Base-by-base conservation (phyloP, 2,329 filamentous ascomycete genomes). In the Fusarium illudens region DNA sequence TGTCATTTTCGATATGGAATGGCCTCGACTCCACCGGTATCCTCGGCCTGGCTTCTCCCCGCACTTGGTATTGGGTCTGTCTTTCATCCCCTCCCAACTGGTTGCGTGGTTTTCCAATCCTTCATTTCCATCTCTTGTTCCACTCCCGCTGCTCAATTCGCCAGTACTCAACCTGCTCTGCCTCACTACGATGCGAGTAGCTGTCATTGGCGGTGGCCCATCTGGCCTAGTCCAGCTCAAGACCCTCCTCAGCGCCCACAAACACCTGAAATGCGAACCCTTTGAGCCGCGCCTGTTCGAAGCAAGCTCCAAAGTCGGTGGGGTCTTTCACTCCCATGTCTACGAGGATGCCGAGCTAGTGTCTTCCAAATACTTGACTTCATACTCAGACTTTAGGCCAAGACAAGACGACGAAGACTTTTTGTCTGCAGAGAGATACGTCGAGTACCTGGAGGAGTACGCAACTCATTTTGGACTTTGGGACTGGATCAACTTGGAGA, bases 281-380 rank as follows among this genome's bases (percentile, higher is more conserved):
- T 50, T 58, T 22, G 46, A 58, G 11, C 19, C 56, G 19, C 48
- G 29, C 9, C 22, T 58, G 11, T 58, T 58, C 29, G 56, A 58
- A 12, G 34, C 42, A 3, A 49, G 42, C 46, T 10, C 44, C n/a
- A 53, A 44, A 30, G 32, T 58, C 11, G 56, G 56, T 17, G 56
- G 56, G 17, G 56, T 49, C 6, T 58, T 58, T 32, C 42, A 50
- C 48, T 44, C 44, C 5, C 58, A 53, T 9, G 51, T 56, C 3
- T 60, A 60, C 6, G 58, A 60, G 6, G 58, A 60, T 22, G 58
- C 58, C 4, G 58, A 57, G 25, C 75, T 83, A 6, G 82, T 84
- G 6, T 82, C 79, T 1, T 83, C 81, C 4, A 83, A 81, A 63
- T 80, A 82, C 36, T 76, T 85, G n/a, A 84, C 82, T 0, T 74